Evolutionary conservation across 148 eudicot species (phyloP).

Genomic region (Chenopodium quinoa): DNA sequence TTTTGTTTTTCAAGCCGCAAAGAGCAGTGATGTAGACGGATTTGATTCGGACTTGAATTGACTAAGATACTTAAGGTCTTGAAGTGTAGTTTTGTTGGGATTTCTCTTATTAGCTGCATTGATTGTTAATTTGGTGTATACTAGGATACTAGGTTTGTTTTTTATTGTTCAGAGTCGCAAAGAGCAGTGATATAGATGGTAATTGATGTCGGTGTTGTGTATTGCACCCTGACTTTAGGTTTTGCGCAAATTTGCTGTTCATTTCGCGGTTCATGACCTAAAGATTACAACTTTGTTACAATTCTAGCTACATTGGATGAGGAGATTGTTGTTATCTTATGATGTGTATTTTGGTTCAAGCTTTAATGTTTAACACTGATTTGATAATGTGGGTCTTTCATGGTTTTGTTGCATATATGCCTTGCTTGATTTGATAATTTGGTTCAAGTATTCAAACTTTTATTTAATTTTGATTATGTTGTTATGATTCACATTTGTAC

Average conservation of each 20-base stretch:
- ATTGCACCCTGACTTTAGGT: conserved; percentile 10
- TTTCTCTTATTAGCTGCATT: too few relatives aligned
- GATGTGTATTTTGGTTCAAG: background rate
- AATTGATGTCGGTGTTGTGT: too few relatives aligned
- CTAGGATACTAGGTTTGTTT: too few relatives aligned
- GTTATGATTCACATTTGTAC: conserved; percentile 26
- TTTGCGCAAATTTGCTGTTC: conserved; percentile 18
- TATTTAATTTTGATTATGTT: background rate
- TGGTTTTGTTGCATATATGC: conserved; percentile 10
- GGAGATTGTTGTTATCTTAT: background rate
- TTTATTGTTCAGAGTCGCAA: too few relatives aligned
- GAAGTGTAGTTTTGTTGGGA: too few relatives aligned
- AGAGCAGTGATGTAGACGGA: background rate
- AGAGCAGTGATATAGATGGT: too few relatives aligned
- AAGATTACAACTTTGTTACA: background rate
- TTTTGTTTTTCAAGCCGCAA: background rate
- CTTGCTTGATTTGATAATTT: background rate
- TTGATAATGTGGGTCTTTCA: background rate
- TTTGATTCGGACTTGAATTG: background rate
- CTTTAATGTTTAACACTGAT: background rate
- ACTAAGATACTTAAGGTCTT: background rate
- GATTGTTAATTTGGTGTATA: too few relatives aligned
- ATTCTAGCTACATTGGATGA: background rate
- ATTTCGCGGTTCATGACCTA: background rate
- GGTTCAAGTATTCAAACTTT: background rate